Conservation (phyloP, 1,284 basidiomycete species). For the Cryptococcus amylolentus region DNA sequence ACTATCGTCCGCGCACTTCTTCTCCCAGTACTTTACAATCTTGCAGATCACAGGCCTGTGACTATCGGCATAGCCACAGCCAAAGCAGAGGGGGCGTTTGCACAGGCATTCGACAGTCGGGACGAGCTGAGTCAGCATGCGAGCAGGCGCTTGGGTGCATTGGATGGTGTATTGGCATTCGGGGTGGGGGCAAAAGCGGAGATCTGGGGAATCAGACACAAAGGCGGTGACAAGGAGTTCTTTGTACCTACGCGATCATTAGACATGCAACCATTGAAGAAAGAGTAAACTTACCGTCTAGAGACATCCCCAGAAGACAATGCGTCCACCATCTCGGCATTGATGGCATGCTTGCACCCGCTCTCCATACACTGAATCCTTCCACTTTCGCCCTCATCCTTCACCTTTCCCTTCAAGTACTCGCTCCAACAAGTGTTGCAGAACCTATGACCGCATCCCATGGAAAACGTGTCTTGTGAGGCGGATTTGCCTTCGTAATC, state of each 20-base stretch:
- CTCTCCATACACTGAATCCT: constrained; percentile 89
- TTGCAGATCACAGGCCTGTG: constrained; percentile 88
- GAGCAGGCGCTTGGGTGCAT: constrained; percentile 72
- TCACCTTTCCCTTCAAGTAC: constrained; percentile 81
- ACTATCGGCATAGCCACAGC: constrained; percentile 77
- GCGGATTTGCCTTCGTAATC: constrained; percentile 58
- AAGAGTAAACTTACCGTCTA: constrained; percentile 45
- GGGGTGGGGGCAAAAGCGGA: constrained; percentile 85
- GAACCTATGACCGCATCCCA: constrained; percentile 76
- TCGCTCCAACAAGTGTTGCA: constrained; percentile 84
- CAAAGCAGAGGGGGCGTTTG: constrained; percentile 81
- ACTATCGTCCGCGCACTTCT: constrained; percentile 95
- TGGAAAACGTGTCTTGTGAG: constrained; percentile 57
- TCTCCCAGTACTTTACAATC: constrained; percentile 88
- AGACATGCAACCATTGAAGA: not conserved
- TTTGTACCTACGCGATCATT: constrained; percentile 60
- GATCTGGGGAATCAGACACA: constrained; percentile 74
- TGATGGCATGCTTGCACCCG: constrained; percentile 72
- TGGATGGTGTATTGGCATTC: constrained; percentile 78
- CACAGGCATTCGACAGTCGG: constrained; percentile 80
- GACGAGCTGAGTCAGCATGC: constrained; percentile 72
- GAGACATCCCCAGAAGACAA: constrained; percentile 49
- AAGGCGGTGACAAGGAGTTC: constrained; percentile 85
- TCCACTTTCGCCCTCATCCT: constrained; percentile 80
- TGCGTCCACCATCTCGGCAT: constrained; percentile 53